phyloP scores from a whole-genome alignment of 768 basidiomycete genomes.

The Lactarius sp. region DNA sequence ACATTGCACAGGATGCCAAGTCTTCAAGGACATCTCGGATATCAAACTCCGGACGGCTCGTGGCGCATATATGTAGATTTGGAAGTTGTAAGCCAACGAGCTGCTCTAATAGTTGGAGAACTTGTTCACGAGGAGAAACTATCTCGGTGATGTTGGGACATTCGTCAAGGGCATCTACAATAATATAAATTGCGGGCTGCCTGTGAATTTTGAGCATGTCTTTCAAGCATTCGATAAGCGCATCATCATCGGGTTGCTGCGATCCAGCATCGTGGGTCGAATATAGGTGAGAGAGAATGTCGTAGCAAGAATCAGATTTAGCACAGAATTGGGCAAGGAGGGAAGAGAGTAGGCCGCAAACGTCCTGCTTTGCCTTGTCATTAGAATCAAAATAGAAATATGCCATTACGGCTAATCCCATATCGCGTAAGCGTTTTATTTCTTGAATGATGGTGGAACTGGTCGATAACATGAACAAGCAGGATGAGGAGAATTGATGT shows the following conservation, averaged over 20 bases:
- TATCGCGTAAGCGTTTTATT: not conserved
- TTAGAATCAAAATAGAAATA: not conserved
- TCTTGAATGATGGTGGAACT: conserved; percentile 1
- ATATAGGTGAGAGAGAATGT: not conserved
- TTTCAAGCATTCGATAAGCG: not conserved
- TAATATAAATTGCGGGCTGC: not conserved
- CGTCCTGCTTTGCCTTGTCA: not conserved
- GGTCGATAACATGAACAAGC: not conserved
- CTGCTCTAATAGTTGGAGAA: not conserved
- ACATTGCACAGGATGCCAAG: not conserved
- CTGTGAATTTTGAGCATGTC: not conserved
- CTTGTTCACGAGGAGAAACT: not conserved
- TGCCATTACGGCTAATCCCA: not conserved
- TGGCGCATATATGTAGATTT: not conserved
- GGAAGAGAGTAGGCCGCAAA: not conserved
- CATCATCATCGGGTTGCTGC: not conserved
- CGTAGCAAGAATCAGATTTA: not conserved
- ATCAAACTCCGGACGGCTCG: conserved; percentile 7
- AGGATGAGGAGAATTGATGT: too few species aligned
- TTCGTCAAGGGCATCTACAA: conserved; percentile 12
- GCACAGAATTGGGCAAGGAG: not conserved
- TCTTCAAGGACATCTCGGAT: not conserved
- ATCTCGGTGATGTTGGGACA: not conserved
- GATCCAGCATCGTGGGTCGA: not conserved
- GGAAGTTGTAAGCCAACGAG: not conserved